Conservation (phyloP, 495 filamentous ascomycete species). For the Oleoguttula mirabilis region DNA sequence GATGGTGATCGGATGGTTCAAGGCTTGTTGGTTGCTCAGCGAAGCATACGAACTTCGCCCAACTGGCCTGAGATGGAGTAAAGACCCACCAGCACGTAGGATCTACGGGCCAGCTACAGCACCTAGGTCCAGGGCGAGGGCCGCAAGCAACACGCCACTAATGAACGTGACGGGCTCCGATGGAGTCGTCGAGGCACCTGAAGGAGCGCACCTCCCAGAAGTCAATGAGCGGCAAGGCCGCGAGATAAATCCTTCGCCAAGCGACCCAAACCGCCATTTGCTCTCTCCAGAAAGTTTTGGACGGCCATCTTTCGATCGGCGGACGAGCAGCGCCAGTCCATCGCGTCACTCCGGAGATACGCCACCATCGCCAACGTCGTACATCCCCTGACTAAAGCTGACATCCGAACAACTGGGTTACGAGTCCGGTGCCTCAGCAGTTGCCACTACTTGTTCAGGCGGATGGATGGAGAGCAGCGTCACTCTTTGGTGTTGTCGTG, state of each 20-base stretch:
- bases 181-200: background rate
- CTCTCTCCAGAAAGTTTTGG: background rate
- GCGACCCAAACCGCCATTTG: background rate
- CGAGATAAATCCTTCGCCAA: background rate
- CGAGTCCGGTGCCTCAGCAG: too few species aligned
- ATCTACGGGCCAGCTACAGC: background rate
- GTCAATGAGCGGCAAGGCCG: background rate
- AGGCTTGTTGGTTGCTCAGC: background rate
- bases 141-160: background rate
- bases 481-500: too few species aligned
- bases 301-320: background rate
- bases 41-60: background rate
- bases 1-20: background rate
- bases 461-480: too few species aligned
- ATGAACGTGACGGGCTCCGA: background rate
- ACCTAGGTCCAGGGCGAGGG: background rate
- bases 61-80: conserved; percentile 3
- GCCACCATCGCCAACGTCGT: too few species aligned
- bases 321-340: too few species aligned
- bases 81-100: background rate
- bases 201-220: background rate
- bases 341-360: too few species aligned
- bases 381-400: too few species aligned
- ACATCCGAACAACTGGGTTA: too few species aligned
- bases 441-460: too few species aligned